Base-by-base conservation (phyloP, 495 filamentous ascomycete genomes). In the Hamigera avellanea region DNA sequence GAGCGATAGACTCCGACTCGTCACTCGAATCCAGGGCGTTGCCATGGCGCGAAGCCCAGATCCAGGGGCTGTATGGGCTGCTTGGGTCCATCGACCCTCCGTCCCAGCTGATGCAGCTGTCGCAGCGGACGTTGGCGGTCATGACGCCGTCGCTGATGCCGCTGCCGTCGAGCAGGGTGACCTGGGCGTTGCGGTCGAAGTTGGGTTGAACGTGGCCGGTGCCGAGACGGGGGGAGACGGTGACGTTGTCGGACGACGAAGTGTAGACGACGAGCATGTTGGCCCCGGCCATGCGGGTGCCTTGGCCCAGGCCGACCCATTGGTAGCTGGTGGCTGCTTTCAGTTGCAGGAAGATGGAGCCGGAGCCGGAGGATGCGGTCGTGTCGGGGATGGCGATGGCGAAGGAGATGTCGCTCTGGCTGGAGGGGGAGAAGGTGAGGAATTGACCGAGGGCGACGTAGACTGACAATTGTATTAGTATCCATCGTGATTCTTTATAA, bases 251-350 rank as follows among this genome's bases (percentile, higher is more conserved):
- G 7, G 39, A 41, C 4, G 6, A 4, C 3, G 72, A 69, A 14
- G 70, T 51, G 51, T 81, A 83, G 48, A 79, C 67, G 15, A 82
- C 45, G 48, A 83, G 81, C 18, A 83, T 77, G 43, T 75, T 73
- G 16, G 79, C 58, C 10, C 64, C 69, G 8, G 45, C 40, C 79
- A 83, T 83, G 17, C 41, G 39, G 0, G 28, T 35, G 9, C 79
- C 79, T 26, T 75, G 72, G 6, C 79, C 79, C 3, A 77, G 53
- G 6, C 64, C 74, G n/a, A 76, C 66, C 78, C 79, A 83, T 44
- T 64, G 52, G 42, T 70, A 65, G 2, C 53, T 49, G 2, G 59
- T 54, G 1, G 76, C 70, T 6, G 76, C 75, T 23, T 52, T 54
- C 16, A 83, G 59, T 43, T 78, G 77, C 40, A 82, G 58, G 48